Percentiles rank a stretch among this genome's conserved stretches.
Evolutionary conservation across 345 rosid genomes (phyloP).

Genomic region (Aethionema arabicum): DNA sequence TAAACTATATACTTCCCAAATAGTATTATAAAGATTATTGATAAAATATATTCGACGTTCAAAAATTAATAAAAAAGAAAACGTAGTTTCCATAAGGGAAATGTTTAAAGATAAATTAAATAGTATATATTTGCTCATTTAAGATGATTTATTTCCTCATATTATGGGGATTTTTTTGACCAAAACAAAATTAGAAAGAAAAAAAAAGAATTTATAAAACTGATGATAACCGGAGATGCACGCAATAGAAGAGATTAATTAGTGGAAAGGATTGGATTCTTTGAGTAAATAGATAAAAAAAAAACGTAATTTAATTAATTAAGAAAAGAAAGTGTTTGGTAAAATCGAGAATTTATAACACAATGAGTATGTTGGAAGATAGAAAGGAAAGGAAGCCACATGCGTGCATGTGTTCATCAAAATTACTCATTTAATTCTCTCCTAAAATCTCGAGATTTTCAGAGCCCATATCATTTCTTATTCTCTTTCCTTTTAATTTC

Average conservation of each 20-base stretch:
- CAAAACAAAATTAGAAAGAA: neutral
- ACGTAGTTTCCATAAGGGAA: too few species aligned
- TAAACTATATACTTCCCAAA: too few species aligned
- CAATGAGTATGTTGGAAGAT: conserved; percentile 65
- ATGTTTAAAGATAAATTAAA: too few species aligned
- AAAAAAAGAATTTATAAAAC: too few species aligned
- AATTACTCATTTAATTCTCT: conserved; percentile 19
- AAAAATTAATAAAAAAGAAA: too few species aligned
- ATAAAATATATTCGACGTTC: too few species aligned
- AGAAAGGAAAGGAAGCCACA: conserved; percentile 53
- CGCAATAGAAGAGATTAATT: conserved; percentile 6
- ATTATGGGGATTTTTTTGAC: neutral
- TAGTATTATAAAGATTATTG: too few species aligned
- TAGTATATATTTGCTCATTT: too few species aligned
- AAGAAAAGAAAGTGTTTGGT: conserved; percentile 16
- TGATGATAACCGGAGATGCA: conserved; percentile 5
- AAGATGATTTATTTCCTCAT: too few species aligned
- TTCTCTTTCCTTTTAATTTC: conserved; percentile 33
- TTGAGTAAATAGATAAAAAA: conserved; percentile 34
- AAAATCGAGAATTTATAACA: conserved; percentile 40
- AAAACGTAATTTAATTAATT: conserved; percentile 9
- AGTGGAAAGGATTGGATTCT: conserved; percentile 38
- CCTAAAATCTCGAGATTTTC: conserved; percentile 38
- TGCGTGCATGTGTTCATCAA: conserved; percentile 42
- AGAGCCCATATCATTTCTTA: conserved; percentile 28